Evolutionary conservation across 2,329 filamentous ascomycete genomes (phyloP), one percentile per base, ranked within the genome.

Genomic region (Neonectria ditissima): DNA sequence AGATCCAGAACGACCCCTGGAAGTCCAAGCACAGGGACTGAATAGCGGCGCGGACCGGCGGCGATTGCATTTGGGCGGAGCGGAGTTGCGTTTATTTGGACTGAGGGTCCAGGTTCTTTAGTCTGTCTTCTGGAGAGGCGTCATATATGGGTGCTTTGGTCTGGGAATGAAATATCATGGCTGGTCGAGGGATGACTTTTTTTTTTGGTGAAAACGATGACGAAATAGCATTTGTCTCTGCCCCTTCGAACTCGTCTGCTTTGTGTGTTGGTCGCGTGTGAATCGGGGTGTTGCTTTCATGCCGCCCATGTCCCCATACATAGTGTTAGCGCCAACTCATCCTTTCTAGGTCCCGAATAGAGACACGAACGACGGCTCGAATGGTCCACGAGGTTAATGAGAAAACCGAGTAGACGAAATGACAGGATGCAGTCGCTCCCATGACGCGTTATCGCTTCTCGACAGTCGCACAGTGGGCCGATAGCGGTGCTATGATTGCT

Each of bases 51-150:
- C 45, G 65, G 70, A 72, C 62, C 52, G 69, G 55, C 63, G 65
- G 58, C 59, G 52, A 73, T 70, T 73, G 71, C 69, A 73, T 74
- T 74, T 73, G 59, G 69, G 71, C 62, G 58, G 60, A 61, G 60
- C 64, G 71, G 71, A 73, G 70, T 74, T 73, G 64, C 71, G 61
- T 66, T 69, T 65, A 59, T 69, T 56, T 54, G 58, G 47, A 55
- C 47, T 50, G 50, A 56, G 59, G 65, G 51, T 54, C 48, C 44
- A 55, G 61, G 65, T 58, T 45, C 28, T 37, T 69, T 55, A n/a
- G 47, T 55, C 37, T 55, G 63, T 65, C 59, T 68, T 67, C 45
- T 63, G 61, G 57, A 66, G 68, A 70, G 71, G 71, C 71, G 70
- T 72, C 61, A 65, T 65, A 59, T 66, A 32, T 51, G 50, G 68